These are phyloP conservation scores for Phytophthora cryptogea DNA, from an alignment of 352 stramenopile genomes.

Conservation along the genomic window DNA sequence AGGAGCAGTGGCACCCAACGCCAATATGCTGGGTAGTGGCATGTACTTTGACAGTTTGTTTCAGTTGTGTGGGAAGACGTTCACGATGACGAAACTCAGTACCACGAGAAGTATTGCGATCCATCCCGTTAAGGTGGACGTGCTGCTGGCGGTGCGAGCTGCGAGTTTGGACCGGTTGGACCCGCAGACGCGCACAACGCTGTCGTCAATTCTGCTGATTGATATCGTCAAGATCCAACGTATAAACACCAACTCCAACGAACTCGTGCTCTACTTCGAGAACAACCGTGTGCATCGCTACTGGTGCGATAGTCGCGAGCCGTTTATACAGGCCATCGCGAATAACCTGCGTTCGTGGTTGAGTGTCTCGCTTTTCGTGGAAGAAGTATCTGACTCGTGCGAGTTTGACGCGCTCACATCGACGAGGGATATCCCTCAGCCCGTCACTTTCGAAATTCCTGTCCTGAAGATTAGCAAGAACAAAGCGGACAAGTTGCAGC, in stretches of 20 bases:
- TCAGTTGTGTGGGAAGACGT: constrained; percentile 85
- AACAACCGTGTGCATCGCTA: constrained; percentile 90
- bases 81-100: constrained; percentile 85
- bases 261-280: constrained; percentile 84
- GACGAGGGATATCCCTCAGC: constrained; percentile 77
- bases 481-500: constrained; percentile 64
- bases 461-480: constrained; percentile 89
- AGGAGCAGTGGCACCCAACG: constrained; percentile 9
- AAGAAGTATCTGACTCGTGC: constrained; percentile 83
- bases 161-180: constrained; percentile 82
- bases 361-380: constrained; percentile 77
- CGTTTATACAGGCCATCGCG: constrained; percentile 85
- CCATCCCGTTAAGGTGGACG: constrained; percentile 70
- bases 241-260: constrained; percentile 83
- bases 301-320: constrained; percentile 84
- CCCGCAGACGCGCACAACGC: constrained; percentile 56
- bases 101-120: constrained; percentile 72
- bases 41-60: constrained; percentile 91
- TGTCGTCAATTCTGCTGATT: constrained; percentile 86
- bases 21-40: constrained; percentile 47
- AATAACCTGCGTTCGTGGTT: constrained; percentile 90
- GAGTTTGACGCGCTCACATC: constrained; percentile 85
- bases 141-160: constrained; percentile 76
- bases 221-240: constrained; percentile 91
- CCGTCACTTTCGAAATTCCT: constrained; percentile 83